Evolutionary conservation across 2,329 filamentous ascomycete species (phyloP).

Genomic region (Blastomyces silverae): DNA sequence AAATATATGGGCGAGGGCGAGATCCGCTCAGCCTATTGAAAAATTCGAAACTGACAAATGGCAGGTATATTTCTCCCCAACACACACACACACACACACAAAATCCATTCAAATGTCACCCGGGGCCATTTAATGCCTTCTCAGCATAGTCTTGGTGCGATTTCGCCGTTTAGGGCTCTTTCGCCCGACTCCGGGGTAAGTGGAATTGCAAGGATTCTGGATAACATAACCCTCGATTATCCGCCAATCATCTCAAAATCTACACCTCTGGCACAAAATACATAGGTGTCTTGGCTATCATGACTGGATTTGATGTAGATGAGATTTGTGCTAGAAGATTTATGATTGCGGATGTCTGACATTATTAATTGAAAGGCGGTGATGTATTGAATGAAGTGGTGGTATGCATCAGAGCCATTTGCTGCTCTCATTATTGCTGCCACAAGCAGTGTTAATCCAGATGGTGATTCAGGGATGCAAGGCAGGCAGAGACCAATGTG

Average conservation of each 20-base stretch:
- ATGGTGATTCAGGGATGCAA: background rate
- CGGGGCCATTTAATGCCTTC: background rate
- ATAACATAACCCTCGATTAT: background rate
- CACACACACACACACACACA: too few relatives aligned
- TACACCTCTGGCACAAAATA: constrained; percentile 7
- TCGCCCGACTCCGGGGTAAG: background rate
- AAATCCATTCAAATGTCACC: background rate
- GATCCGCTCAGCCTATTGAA: background rate
- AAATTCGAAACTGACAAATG: background rate
- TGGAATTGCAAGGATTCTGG: too few relatives aligned
- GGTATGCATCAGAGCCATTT: background rate
- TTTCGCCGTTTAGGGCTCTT: background rate
- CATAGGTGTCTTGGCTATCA: background rate
- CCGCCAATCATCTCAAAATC: background rate
- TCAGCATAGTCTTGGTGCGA: background rate
- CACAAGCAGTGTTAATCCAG: background rate
- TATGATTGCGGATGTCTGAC: background rate
- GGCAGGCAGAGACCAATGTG: background rate
- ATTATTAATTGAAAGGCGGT: background rate
- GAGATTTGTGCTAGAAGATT: background rate
- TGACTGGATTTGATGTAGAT: constrained; percentile 1
- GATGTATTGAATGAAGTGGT: background rate
- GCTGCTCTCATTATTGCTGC: background rate
- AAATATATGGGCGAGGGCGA: background rate
- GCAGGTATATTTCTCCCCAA: background rate